phyloP scores from a whole-genome alignment of 73 alveolate species.

The Loxodes magnus region DNA sequence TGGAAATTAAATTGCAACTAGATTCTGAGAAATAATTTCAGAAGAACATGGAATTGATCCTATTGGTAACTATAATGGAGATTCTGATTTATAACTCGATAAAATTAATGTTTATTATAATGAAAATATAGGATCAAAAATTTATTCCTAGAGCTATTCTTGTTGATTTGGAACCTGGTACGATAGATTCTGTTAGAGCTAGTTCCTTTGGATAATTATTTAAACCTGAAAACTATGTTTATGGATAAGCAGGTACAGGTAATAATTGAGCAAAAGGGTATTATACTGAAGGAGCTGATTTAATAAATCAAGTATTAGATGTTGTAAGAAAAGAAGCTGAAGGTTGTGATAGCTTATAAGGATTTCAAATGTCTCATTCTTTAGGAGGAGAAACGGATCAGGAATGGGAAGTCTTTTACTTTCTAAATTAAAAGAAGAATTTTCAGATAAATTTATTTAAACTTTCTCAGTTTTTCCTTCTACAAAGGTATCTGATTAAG shows the following conservation, averaged over 20 bases:
- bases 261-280: conserved; percentile 99
- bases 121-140: conserved; percentile 95
- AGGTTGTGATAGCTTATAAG: conserved; percentile 88
- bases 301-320: conserved; percentile 85
- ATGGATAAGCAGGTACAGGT: conserved; percentile 95
- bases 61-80: conserved; percentile 95
- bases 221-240: conserved; percentile 99
- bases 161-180: conserved; percentile 98
- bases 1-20: conserved; percentile 99
- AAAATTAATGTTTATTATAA: conserved; percentile 93
- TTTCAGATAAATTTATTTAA: conserved; percentile 87
- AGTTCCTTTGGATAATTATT: conserved; percentile 97
- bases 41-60: conserved; percentile 99
- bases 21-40: conserved; percentile 99
- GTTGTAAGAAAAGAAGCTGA: conserved; percentile 91
- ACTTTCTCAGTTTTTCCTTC: conserved; percentile 93
- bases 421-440: conserved; percentile 87
- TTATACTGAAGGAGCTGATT: conserved; percentile 94
- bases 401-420: conserved; percentile 87
- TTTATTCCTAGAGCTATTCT: conserved; percentile 96
- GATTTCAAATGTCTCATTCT: conserved; percentile 86
- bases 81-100: conserved; percentile 88
- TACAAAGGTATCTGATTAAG: conserved; percentile 74
- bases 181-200: conserved; percentile 98
- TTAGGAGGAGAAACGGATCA: conserved; percentile 91